Evolutionary conservation across 768 basidiomycete species (phyloP), one percentile per base, ranked within the genome.

Genomic region (Rhodotorula sphaerocarpa): DNA sequence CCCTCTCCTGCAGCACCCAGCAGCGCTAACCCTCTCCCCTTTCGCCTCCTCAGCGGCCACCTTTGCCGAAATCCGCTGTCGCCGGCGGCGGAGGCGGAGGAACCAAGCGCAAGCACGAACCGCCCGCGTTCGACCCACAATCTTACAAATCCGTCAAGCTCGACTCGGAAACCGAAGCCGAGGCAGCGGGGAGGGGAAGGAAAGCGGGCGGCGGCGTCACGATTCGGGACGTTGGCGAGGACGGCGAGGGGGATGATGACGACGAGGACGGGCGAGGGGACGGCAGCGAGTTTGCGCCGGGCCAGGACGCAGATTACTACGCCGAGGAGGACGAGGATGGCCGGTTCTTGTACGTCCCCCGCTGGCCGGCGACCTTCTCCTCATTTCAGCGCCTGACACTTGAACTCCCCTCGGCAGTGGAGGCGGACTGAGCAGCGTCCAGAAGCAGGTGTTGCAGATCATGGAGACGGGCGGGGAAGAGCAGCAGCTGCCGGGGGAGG

Each of bases 401-500:
- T 80, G 90, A 16, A 7, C 7, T 20, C 42, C 92, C 93, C 76
- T 93, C 85, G 72, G 20, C 51, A 69, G 67, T 48, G 95, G 95
- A 43, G 90, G 92, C 2, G 95, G 95, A 3, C 77, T 99, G 64
- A 92, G 90, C 3, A 81, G 80, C 43, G 86, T 91, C 73, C 95
- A 99, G 78, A 92, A 96, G 74, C 85, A 91, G 59, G 97, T 99
- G 43, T 73, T 99, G 60, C 90, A 88, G 68, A 92, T 99, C 62
- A 93, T 99, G 74, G 93, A 97, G 3, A 1, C 27, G 70, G 80
- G 77, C 48, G 82, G 80, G 14, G 83, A 84, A 45, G 84, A 81
- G 25, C 79, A 46, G 23, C 41, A 52, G 47, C 47, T 57, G 16
- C 58, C 43, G 0, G 67, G 60, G n/a, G 56, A 62, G 21, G 66